phyloP scores from a whole-genome alignment of 805 yeast species.

The Metschnikowia continentalis region DNA sequence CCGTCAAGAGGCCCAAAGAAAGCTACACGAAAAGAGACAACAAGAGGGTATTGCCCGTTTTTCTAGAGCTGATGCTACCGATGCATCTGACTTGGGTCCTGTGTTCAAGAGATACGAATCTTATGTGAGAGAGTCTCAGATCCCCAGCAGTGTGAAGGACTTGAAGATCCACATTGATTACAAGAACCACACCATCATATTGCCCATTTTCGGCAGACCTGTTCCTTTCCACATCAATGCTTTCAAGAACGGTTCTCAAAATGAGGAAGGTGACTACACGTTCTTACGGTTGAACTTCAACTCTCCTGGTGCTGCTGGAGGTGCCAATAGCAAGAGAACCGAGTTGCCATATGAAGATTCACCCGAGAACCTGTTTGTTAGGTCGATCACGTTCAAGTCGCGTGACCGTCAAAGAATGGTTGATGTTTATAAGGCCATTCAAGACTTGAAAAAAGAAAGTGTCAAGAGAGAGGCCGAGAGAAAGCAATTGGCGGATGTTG shows the following conservation, averaged over 20 bases:
- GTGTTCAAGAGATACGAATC: constrained; percentile 93
- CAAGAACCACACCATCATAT: constrained; percentile 80
- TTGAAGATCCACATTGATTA: constrained; percentile 82
- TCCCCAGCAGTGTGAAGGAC: constrained; percentile 79
- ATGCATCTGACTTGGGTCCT: constrained; percentile 55
- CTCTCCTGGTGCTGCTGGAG: constrained; percentile 79
- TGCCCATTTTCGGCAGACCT: constrained; percentile 93
- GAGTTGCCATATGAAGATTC: constrained; percentile 90
- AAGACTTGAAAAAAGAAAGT: constrained; percentile 88
- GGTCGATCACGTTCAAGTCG: constrained; percentile 84
- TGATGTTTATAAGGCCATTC: constrained; percentile 83
- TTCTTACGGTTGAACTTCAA: constrained; percentile 86
- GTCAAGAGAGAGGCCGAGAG: constrained; percentile 87
- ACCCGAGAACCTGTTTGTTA: constrained; percentile 78
- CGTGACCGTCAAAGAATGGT: constrained; percentile 87
- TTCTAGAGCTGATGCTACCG: constrained; percentile 72
- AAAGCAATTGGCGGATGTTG: constrained; percentile 90
- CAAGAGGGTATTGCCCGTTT: constrained; percentile 82
- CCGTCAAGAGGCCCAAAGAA: constrained; percentile 76
- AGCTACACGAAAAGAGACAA: constrained; percentile 78
- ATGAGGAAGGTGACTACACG: constrained; percentile 94
- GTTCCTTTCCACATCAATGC: constrained; percentile 96
- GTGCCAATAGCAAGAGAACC: constrained; percentile 60
- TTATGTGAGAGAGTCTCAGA: constrained; percentile 87
- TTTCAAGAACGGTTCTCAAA: constrained; percentile 89